A percentile compares a stretch with the other conserved stretches of the same genome.
These are phyloP conservation scores for Crithidia acanthocephali DNA, from an alignment of 208 protist genomes.

Conservation along the genomic window DNA sequence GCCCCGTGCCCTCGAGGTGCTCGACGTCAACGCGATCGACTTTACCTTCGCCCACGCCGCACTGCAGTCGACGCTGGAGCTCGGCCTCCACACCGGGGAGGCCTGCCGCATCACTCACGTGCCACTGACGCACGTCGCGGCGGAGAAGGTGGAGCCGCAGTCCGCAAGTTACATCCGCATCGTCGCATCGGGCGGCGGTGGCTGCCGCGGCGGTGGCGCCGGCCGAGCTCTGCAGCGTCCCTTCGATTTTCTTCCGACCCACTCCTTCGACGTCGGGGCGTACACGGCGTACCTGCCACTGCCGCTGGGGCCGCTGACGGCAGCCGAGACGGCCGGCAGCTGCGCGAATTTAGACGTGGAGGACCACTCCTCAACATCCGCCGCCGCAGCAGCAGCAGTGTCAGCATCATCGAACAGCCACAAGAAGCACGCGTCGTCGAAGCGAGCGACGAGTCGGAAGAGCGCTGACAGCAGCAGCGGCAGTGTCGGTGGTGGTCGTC, in stretches of 20 bases:
- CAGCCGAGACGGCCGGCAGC: constrained; percentile 9
- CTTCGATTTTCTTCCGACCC: constrained; percentile 43
- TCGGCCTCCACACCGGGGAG: constrained; percentile 52
- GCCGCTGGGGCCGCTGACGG: constrained; percentile 15
- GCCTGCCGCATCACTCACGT: constrained; percentile 65
- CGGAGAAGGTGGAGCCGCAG: constrained; percentile 36
- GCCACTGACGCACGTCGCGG: constrained; percentile 54
- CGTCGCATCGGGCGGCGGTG: constrained; percentile 29
- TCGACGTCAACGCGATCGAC: constrained; percentile 75
- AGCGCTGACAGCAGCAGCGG: not conserved
- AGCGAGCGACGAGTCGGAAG: too few relatives aligned
- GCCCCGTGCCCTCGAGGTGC: constrained; percentile 45
- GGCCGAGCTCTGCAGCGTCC: constrained; percentile 37
- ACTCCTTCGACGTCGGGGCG: constrained; percentile 58
- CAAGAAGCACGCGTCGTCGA: not conserved
- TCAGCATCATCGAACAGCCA: not conserved
- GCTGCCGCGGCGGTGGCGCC: constrained; percentile 18
- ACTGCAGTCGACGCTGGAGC: constrained; percentile 53
- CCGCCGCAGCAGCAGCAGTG: constrained; percentile 7
- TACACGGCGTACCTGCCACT: constrained; percentile 65
- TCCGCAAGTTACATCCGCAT: constrained; percentile 49
- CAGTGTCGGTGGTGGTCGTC: not conserved
- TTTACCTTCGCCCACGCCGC: constrained; percentile 73
- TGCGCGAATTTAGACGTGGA: constrained; percentile 7
- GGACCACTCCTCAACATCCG: not conserved